Base-by-base conservation (phyloP, 768 basidiomycete species). In the Leccinum longicurvipes region DNA sequence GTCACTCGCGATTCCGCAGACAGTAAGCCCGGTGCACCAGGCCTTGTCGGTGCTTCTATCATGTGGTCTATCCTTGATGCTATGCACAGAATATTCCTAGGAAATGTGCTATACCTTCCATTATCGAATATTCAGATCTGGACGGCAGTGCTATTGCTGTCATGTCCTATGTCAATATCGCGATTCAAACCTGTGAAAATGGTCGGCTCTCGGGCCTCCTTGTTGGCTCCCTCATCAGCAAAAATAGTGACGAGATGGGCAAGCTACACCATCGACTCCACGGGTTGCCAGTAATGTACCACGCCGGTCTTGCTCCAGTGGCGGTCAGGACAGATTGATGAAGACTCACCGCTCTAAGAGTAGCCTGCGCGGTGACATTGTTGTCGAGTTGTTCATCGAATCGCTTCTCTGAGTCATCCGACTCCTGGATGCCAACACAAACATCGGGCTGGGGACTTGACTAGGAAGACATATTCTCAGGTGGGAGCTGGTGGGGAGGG, bases 61-160 rank as follows among this genome's bases (percentile, higher is more conserved):
- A 85, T 89, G 1, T 85, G 90, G 58, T 85, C 90, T 6, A 91
- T 95, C 45, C 70, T 96, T 41, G 86, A 89, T 56, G 86, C 92
- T 15, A 82, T 97, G 10, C 84, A 89, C 32, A 79, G 83, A 19
- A 89, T 91, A 53, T 98, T 98, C 75, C 77, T 98, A 4, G 89
- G 95, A 72, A 96, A 93, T 62, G 87, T 98, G 21, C 74, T 98
- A 28, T 96, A 96, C 68, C 96, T 0, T 91, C 93, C 9, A 83
- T 98, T 50, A 77, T 97, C 47, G 95, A 98, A 67, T 95, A 93
- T 71, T 94, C 94, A 0, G 91, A 92, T 57, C 67, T 78, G 5
- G 96, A 98, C 68, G 96, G 96, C n/a, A 96, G 93, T 58, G 91
- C 94, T 0, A 88, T 97, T 2, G 94, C 96, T 10, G 94, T 98